Conservation (phyloP, 2,329 filamentous ascomycete genomes). For the Chaetomium sp. region DNA sequence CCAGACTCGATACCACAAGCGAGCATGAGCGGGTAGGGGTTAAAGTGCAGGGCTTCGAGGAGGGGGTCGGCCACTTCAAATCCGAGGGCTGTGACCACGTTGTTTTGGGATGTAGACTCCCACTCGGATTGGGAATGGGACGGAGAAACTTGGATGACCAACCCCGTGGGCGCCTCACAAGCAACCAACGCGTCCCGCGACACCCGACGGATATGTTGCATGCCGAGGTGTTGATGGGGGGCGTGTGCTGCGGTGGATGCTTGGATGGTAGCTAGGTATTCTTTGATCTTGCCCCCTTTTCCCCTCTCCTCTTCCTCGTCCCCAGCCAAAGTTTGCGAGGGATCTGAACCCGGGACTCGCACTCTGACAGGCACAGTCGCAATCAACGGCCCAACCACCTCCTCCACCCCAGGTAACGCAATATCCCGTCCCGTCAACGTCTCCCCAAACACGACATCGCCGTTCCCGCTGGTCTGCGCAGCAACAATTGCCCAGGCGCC, state of each 20-base stretch:
- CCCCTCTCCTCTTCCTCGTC: too few relatives aligned
- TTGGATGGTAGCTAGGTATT: conserved; percentile 34
- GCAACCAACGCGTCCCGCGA: conserved; percentile 49
- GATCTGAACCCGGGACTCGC: background rate
- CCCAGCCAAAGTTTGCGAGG: too few relatives aligned
- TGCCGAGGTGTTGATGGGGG: conserved; percentile 57
- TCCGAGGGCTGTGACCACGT: conserved; percentile 14
- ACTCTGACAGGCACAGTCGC: conserved; percentile 21
- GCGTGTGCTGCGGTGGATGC: conserved; percentile 31
- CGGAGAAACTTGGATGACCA: conserved; percentile 47
- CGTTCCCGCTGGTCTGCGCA: conserved; percentile 40
- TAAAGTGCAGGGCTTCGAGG: conserved; percentile 51
- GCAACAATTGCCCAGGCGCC: conserved; percentile 53
- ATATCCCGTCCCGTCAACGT: conserved; percentile 25
- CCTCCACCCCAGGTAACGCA: conserved; percentile 12
- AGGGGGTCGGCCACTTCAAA: conserved; percentile 39
- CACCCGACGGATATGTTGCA: conserved; percentile 53
- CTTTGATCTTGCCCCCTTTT: conserved; percentile 31
- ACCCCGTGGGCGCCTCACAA: conserved; percentile 48
- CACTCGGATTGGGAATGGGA: too few relatives aligned
- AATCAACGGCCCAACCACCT: conserved; percentile 18
- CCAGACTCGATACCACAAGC: conserved; percentile 37
- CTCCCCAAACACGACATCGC: conserved; percentile 49
- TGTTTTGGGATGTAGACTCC: conserved; percentile 1
- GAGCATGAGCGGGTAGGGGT: conserved; percentile 44